Conservation (phyloP, 306 rosid species). For the Acacia acuminata region DNA sequence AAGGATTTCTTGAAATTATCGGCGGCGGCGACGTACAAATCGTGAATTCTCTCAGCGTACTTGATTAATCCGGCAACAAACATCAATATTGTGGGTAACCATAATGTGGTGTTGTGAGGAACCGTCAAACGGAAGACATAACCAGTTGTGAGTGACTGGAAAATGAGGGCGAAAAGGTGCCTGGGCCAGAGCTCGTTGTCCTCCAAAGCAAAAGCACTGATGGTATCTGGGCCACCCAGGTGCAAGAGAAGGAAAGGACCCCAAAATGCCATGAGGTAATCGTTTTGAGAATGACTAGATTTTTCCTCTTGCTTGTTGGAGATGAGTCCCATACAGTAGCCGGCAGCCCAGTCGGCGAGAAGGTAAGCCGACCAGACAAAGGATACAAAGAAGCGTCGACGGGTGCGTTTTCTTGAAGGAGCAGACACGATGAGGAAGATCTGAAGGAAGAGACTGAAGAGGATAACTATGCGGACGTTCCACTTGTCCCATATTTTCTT, state of each 20-base stretch:
- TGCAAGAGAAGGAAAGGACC: constrained; percentile 6
- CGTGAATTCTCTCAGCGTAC: constrained; percentile 28
- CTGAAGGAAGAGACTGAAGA: constrained; percentile 1
- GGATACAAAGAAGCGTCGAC: neutral
- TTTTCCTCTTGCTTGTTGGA: neutral
- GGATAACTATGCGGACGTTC: neutral
- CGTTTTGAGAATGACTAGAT: neutral
- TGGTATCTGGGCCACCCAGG: constrained; percentile 20
- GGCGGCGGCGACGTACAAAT: constrained; percentile 15
- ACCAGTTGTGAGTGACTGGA: too few species aligned
- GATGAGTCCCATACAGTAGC: constrained; percentile 21
- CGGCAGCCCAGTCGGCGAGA: constrained; percentile 6
- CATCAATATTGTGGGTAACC: too few species aligned
- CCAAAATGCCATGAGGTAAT: neutral
- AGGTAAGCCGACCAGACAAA: neutral
- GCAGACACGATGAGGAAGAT: neutral
- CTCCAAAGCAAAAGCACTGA: constrained; percentile 4
- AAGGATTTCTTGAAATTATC: constrained; percentile 25
- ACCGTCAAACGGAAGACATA: too few species aligned
- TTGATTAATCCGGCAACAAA: neutral
- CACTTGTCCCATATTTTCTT: neutral
- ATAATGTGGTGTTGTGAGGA: too few species aligned
- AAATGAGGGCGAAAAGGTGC: too few species aligned
- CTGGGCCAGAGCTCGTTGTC: constrained; percentile 12
- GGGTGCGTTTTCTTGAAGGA: neutral